Percentiles rank a stretch among this genome's conserved stretches.
phyloP scores from a whole-genome alignment of 257 asterid species.

The Striga asiatica region DNA sequence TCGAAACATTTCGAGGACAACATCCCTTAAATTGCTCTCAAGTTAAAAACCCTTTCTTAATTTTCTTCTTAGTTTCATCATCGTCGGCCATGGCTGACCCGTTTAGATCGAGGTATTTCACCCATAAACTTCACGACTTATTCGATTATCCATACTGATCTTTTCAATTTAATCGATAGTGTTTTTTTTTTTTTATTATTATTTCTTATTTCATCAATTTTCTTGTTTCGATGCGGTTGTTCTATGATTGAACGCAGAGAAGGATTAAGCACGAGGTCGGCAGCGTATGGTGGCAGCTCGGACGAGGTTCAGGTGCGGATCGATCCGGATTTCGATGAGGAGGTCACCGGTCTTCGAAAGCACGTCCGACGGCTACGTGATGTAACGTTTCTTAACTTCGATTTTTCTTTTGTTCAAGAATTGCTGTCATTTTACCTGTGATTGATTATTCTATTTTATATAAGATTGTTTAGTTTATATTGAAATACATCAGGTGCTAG shows the following conservation, averaged over 20 bases:
- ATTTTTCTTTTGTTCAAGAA: not conserved
- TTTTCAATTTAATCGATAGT: not conserved
- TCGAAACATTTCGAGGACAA: too few relatives aligned
- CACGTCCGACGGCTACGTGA: constrained; percentile 78
- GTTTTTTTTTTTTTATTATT: too few relatives aligned
- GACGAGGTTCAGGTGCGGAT: constrained; percentile 84
- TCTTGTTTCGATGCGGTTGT: not conserved
- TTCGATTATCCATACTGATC: not conserved
- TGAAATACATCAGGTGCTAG: not conserved
- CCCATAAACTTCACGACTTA: too few relatives aligned
- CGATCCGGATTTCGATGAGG: constrained; percentile 81
- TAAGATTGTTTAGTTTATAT: not conserved
- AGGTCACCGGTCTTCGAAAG: constrained; percentile 72
- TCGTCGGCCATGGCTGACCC: constrained; percentile 40
- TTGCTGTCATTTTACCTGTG: not conserved
- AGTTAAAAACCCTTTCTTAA: not conserved
- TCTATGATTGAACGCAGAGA: constrained; percentile 32
- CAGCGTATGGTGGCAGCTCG: constrained; percentile 48
- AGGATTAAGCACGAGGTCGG: constrained; percentile 80
- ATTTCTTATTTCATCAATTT: not conserved
- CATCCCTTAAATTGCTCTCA: too few relatives aligned
- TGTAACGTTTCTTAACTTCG: constrained; percentile 25
- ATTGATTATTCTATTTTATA: not conserved
- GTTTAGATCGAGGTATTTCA: constrained; percentile 55
- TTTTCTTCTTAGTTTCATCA: not conserved